Evolutionary conservation across 1,284 basidiomycete species (phyloP), one percentile per base, ranked within the genome.

Genomic region (Apiotrichum porosum): DNA sequence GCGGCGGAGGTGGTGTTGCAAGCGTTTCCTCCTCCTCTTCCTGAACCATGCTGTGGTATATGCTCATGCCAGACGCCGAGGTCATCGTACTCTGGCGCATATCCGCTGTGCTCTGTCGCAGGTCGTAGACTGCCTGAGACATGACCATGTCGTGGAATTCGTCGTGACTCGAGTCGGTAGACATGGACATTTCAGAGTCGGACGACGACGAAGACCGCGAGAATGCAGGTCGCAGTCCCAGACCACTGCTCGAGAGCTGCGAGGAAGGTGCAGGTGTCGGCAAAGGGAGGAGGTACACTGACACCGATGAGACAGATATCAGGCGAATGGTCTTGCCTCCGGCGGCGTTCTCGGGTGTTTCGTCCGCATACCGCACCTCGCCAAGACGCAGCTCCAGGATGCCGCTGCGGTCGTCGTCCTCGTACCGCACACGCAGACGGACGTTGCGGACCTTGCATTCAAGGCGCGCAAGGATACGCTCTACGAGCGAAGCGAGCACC

Each of bases 401-500:
- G 3, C 58, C 63, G 1, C 59, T 57, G 23, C 56, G 54, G 15
- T 49, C 38, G 30, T 69, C 58, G 44, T 67, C 61, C 4, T 58
- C 56, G 37, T 65, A 54, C 10, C 56, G 51, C 3, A 72, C 45
- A n/a, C 66, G 49, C 33, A 93, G 74, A 52, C 75, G 80, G 30
- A 84, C 79, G 59, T 88, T 82, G 21, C 75, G 68, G 22, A 86
- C 85, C 57, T 83, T 82, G 62, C 90, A 85, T 55, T 87, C 81
- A 58, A 97, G 85, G 51, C 86, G 80, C 9, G 88, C 81, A 13
- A 95, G 79, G 4, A 95, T 76, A 13, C 84, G 79, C 68, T 94
- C 90, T 39, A 93, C 83, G 36, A 94, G 77, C 26, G 82, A 80
- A 17, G 91, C 85, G 63, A 97, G 84, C 38, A 94, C 76, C 2